Conservation (phyloP, 2,329 filamentous ascomycete species). For the Penicillium sp. region DNA sequence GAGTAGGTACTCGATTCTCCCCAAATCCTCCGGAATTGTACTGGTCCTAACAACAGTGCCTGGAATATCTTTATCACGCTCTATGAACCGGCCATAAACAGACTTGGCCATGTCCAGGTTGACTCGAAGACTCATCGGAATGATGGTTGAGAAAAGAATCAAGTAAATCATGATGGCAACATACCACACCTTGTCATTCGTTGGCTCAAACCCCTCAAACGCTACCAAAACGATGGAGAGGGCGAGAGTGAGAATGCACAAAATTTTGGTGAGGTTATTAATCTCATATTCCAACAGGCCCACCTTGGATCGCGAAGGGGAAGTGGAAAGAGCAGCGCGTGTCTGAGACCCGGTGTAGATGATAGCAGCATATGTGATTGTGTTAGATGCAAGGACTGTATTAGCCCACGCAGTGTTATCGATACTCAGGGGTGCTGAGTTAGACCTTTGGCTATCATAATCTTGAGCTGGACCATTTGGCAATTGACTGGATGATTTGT, state of each 20-base stretch:
- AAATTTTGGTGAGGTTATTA: conserved; percentile 93
- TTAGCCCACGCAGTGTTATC: conserved; percentile 99
- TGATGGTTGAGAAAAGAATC: conserved; percentile 98
- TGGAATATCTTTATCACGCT: conserved; percentile 83
- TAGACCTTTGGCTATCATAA: conserved; percentile 31
- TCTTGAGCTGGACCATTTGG: conserved; percentile 17
- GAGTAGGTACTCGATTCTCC: conserved; percentile 91
- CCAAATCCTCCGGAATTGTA: conserved; percentile 94
- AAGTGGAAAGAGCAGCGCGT: conserved; percentile 88
- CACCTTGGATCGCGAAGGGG: conserved; percentile 87
- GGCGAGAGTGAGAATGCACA: conserved; percentile 83
- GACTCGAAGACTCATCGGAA: conserved; percentile 92
- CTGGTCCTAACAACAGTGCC: conserved; percentile 93
- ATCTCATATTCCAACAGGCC: conserved; percentile 94
- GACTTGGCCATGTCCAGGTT: conserved; percentile 97
- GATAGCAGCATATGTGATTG: conserved; percentile 82
- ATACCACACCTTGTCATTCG: conserved; percentile 69
- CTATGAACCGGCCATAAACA: conserved; percentile 93
- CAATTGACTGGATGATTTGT: conserved; percentile 24
- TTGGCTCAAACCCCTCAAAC: conserved; percentile 71
- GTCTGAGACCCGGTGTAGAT: conserved; percentile 95
- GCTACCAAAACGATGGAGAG: conserved; percentile 87
- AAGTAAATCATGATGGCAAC: conserved; percentile 97
- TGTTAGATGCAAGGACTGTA: conserved; percentile 92
- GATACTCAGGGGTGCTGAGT: conserved; percentile 76